These are phyloP conservation scores for Barbarea vulgaris DNA, from an alignment of 345 rosid genomes.

Conservation along the genomic window DNA sequence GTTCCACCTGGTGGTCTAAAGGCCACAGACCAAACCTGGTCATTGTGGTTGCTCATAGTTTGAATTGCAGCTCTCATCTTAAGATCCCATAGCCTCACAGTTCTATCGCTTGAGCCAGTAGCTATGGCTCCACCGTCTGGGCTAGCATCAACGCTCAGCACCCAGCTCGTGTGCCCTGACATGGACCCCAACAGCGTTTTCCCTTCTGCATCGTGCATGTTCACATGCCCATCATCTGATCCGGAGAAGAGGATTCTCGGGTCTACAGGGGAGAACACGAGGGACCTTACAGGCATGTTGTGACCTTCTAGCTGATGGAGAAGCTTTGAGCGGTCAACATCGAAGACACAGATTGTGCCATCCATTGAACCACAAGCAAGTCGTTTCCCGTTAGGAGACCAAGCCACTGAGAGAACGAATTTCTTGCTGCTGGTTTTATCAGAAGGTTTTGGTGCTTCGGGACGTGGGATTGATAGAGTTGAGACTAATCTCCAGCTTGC, in stretches of 20 bases:
- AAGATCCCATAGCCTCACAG: conserved; percentile 97
- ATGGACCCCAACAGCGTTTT: conserved; percentile 68
- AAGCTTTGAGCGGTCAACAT: conserved; percentile 76
- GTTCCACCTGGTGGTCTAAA: conserved; percentile 66
- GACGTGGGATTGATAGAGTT: conserved; percentile 77
- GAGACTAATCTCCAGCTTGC: conserved; percentile 80
- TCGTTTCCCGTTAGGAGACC: conserved; percentile 86
- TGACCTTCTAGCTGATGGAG: conserved; percentile 92
- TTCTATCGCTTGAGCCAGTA: conserved; percentile 91
- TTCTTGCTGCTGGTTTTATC: conserved; percentile 89
- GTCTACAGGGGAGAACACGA: conserved; percentile 79
- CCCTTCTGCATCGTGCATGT: conserved; percentile 90
- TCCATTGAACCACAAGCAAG: conserved; percentile 96
- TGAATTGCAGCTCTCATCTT: conserved; percentile 89
- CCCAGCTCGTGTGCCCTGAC: conserved; percentile 97
- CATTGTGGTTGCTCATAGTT: conserved; percentile 87
- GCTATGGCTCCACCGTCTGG: conserved; percentile 89
- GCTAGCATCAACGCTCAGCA: conserved; percentile 86
- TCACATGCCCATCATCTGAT: conserved; percentile 88
- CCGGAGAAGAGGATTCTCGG: conserved; percentile 76
- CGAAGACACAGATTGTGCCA: conserved; percentile 84
- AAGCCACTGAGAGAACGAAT: conserved; percentile 85
- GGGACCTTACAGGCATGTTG: conserved; percentile 89
- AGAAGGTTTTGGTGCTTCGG: conserved; percentile 75
- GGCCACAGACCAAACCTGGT: conserved; percentile 94